Evolutionary conservation across 1,284 basidiomycete species (phyloP), one percentile per base, ranked within the genome.

Genomic region (Trametes hirsuta): DNA sequence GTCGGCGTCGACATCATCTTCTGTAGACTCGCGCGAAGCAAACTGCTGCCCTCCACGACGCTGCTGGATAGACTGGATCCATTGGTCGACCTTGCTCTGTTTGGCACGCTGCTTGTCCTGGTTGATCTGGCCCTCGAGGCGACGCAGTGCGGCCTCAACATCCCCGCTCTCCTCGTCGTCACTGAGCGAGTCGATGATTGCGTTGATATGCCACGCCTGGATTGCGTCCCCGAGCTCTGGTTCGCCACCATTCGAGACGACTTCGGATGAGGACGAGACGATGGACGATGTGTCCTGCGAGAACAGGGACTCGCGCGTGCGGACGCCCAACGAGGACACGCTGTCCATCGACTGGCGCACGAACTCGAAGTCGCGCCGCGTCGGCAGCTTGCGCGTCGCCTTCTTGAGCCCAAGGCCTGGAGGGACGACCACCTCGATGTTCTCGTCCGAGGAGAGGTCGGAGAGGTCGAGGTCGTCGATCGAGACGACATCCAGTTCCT

Each of bases 51-150:
- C 80, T 4, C 78, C 82, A 72, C 86, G 77, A 35, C 88, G 81
- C 61, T 86, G 81, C 65, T 85, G 84, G 21, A 93, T 90, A 21
- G 82, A 84, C 64, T 84, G 82, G 58, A 95, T 86, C 89, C 92
- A 94, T 9, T 84, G 83, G 70, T 94, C 88, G 4, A 95, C 92
- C 70, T 92, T 93, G 53, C 79, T 78, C 45, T 84, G 84, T 70
- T 90, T 93, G 67, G 87, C 85, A 64, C 82, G 77, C 68, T 88
- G 83, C 67, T 85, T 82, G 64, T 85, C 78, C 0, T 82, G 83
- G 71, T 91, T 92, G 59, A 95, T 91, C 70, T 93, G 86, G 0
- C 93, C 93, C 73, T 95, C 93, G 48, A 95, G 79, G 10, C 89
- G 79, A 41, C 82, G 80, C 61, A 95, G 71, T 6, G 94, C 93